These are phyloP conservation scores for Exserohilum rostratum DNA, from an alignment of 2,329 filamentous ascomycete genomes.

Conservation along the genomic window DNA sequence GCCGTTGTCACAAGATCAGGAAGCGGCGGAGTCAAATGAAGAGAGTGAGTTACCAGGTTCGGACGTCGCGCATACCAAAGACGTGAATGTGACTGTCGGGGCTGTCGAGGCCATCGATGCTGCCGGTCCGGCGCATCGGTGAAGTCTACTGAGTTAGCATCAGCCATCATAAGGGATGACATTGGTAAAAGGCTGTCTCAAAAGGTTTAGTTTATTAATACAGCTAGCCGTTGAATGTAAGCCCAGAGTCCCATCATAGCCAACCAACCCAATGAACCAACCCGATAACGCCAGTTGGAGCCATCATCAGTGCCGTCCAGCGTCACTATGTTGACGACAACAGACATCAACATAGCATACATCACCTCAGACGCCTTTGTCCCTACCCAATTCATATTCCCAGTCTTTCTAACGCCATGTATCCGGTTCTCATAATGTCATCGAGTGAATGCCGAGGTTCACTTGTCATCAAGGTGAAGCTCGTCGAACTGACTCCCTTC, in stretches of 20 bases:
- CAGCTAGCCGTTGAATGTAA: too few species aligned
- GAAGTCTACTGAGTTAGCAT: not conserved
- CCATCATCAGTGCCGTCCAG: not conserved
- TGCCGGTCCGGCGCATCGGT: conserved; percentile 14
- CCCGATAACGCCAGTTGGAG: too few species aligned
- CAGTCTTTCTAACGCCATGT: too few species aligned
- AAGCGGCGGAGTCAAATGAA: conserved; percentile 4
- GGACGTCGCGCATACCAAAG: conserved; percentile 10
- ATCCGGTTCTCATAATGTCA: too few species aligned
- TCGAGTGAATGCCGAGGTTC: too few species aligned
- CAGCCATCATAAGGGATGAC: not conserved
- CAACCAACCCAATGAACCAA: too few species aligned
- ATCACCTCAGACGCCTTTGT: too few species aligned
- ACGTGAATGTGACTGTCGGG: conserved; percentile 19
- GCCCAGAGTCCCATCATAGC: too few species aligned
- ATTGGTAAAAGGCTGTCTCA: not conserved
- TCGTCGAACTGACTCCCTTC: too few species aligned
- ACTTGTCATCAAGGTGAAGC: too few species aligned
- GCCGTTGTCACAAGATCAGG: conserved; percentile 27
- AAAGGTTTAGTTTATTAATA: not conserved
- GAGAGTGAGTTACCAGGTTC: conserved; percentile 2
- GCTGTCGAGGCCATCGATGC: conserved; percentile 24
- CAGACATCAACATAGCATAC: too few species aligned
- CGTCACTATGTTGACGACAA: not conserved
- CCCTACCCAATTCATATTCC: too few species aligned